Evolutionary conservation across 208 protist species (phyloP).

Genomic region (Trypanosomatidae sp.): DNA sequence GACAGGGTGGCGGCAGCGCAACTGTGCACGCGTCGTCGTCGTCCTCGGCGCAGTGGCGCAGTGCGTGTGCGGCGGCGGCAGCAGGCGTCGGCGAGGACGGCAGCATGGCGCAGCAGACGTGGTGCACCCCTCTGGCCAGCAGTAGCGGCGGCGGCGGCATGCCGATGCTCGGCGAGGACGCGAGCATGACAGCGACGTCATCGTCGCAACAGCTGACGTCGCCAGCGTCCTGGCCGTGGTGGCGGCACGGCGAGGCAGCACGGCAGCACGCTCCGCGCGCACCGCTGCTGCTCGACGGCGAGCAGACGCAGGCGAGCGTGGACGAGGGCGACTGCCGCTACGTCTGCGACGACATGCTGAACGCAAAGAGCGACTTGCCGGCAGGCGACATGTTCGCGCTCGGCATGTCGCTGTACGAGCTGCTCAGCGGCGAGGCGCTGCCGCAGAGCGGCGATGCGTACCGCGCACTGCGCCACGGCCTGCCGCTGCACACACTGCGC

Average conservation of each 20-base stretch:
- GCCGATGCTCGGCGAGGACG: too few species aligned
- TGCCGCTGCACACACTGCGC: slow-evolving; percentile 24
- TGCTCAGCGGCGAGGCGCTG: slow-evolving; percentile 65
- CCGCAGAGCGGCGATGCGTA: slow-evolving; percentile 66
- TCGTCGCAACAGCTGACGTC: too few species aligned
- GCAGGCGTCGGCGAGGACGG: neutral
- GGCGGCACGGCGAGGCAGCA: too few species aligned
- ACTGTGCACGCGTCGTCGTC: too few species aligned
- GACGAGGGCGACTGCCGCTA: slow-evolving; percentile 89
- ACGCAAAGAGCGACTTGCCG: slow-evolving; percentile 67
- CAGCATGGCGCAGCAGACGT: too few species aligned
- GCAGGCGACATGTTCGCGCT: slow-evolving; percentile 85
- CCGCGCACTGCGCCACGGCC: slow-evolving; percentile 28
- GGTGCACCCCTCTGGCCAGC: too few species aligned
- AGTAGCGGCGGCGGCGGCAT: too few species aligned
- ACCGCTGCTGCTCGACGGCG: slow-evolving; percentile 9
- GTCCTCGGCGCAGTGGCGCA: too few species aligned
- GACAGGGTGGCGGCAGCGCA: too few species aligned
- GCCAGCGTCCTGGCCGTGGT: too few species aligned
- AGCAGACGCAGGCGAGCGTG: slow-evolving; percentile 58
- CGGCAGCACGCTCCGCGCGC: too few species aligned
- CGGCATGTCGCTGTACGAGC: slow-evolving; percentile 86
- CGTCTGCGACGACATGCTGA: slow-evolving; percentile 85
- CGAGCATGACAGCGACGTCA: neutral
- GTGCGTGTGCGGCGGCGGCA: too few species aligned